A percentile compares a stretch with the other conserved stretches of the same genome.
phyloP scores from a whole-genome alignment of 2,329 filamentous ascomycete genomes.

The Hypoxylon sp. region DNA sequence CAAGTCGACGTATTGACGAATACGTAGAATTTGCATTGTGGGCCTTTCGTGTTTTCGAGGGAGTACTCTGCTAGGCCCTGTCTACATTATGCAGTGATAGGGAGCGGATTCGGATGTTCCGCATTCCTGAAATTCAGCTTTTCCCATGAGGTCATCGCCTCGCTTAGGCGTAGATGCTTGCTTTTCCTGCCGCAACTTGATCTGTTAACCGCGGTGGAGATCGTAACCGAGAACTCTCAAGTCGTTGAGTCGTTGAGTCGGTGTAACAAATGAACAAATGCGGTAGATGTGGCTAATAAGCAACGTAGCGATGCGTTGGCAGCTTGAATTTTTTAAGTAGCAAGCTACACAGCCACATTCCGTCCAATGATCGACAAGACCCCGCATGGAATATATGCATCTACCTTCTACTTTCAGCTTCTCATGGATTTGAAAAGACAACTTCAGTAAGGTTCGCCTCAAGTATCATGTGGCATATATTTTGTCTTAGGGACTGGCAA shows the following conservation, averaged over 20 bases:
- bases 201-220: conserved; percentile 25
- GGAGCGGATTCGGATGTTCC: conserved; percentile 34
- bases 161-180: conserved; percentile 28
- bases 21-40: conserved; percentile 21
- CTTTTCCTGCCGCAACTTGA: conserved; percentile 9
- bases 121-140: conserved; percentile 22
- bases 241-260: conserved; percentile 31
- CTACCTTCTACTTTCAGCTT: conserved; percentile 36
- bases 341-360: conserved; percentile 39
- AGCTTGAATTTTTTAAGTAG: conserved; percentile 16
- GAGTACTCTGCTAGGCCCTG: conserved; percentile 20
- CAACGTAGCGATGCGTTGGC: conserved; percentile 40
- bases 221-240: conserved; percentile 22
- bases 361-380: conserved; percentile 37
- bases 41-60: conserved; percentile 23
- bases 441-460: conserved; percentile 12
- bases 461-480: conserved; percentile 1
- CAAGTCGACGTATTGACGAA: conserved; percentile 20
- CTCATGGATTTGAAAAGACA: conserved; percentile 35
- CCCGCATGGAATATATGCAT: conserved; percentile 26
- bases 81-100: conserved; percentile 1
- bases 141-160: conserved; percentile 41
- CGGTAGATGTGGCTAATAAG: conserved; percentile 42
- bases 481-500: conserved; percentile 12
- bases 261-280: conserved; percentile 24